Conservation (phyloP, 2,329 filamentous ascomycete genomes). For the Coniochaeta hoffmannii region DNA sequence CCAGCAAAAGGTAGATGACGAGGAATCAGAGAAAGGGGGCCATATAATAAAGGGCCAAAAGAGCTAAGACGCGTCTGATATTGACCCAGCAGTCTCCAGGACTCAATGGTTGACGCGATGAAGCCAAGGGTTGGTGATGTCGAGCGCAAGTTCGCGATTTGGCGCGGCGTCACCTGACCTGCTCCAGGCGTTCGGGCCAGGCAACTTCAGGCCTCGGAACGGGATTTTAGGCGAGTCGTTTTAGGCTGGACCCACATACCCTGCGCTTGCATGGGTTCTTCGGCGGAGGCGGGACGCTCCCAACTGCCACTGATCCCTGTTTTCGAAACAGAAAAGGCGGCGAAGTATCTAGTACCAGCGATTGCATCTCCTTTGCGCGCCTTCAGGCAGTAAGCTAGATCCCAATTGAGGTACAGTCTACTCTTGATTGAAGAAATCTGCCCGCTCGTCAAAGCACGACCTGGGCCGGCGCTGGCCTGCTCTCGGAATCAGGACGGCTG, state of each 20-base stretch:
- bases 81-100: neutral
- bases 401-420: too few species aligned
- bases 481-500: too few species aligned
- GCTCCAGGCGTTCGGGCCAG: neutral
- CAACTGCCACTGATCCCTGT: neutral
- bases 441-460: too few species aligned
- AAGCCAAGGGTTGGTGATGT: neutral
- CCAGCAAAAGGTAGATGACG: neutral
- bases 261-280: neutral
- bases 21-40: neutral
- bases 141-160: neutral
- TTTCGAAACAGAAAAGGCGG: neutral
- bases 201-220: neutral
- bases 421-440: too few species aligned
- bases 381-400: too few species aligned
- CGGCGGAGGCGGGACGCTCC: constrained; percentile 2
- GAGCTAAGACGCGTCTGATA: neutral
- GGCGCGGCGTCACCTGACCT: constrained; percentile 1
- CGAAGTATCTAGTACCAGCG: neutral
- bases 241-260: neutral
- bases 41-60: neutral
- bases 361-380: too few species aligned
- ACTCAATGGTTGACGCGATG: neutral
- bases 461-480: too few species aligned
- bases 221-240: too few species aligned